Base-by-base conservation (phyloP, 768 basidiomycete species). In the Lactarius psammicola region DNA sequence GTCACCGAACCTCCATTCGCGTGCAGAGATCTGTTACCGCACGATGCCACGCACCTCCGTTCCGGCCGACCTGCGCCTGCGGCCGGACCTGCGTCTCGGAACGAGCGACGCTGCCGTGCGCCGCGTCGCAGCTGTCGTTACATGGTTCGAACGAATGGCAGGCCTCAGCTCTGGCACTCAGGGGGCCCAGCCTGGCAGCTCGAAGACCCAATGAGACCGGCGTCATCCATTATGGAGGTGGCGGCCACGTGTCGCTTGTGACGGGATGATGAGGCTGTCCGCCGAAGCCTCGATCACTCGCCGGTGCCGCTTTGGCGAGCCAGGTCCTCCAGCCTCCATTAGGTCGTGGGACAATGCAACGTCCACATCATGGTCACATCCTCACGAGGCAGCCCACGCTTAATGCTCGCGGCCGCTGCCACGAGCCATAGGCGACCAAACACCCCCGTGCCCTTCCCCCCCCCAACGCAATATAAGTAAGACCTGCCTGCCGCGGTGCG, bases 101-200 rank as follows among this genome's bases (percentile, higher is more conserved):
- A 77, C 79, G 65, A 90, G 86, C 64, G 90, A 93, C 63, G 83
- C 85, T 10, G 81, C 80, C 9, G 87, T 93, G 17, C 80, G 84
- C 62, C 87, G 81, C 65, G 90, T 94, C 0, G 83, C 86, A 0
- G 76, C 79, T 20, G 79, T 90, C 34, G 89, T 86, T 2, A 71
- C 72, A 6, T 93, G 91, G 91, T 88, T 93, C 65, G 84, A 91
- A 74, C 73, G 72, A n/a, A 85, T 88, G 79, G 88, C 89, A 4
- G 90, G 90, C 0, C 76, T 90, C 8, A 13, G 49, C 26, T 15
- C 17, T 51, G 49, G 23, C 49, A 51, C 28, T 51, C 49, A 51
- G 49, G 49, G 46, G 49, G 26, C 26, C 23, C 49, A 51, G 23
- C 7, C 13, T 28, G 49, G 49, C 23, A 51, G 26, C 49, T 13